phyloP scores from a whole-genome alignment of 371 early-diverging fungal species.

The Smittium mucronatum region DNA sequence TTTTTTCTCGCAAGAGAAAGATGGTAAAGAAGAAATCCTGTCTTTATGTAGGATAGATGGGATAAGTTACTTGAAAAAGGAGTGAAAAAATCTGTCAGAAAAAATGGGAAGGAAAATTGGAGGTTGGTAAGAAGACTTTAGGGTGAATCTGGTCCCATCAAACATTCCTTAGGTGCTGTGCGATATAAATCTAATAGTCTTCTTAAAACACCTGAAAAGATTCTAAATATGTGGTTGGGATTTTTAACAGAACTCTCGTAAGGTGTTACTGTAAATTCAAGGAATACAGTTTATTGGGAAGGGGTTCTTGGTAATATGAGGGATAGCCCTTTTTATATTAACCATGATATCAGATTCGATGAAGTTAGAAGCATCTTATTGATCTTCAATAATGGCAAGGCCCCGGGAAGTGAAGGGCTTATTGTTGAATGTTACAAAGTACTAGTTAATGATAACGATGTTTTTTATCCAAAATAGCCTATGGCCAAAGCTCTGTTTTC shows the following conservation, averaged over 20 bases:
- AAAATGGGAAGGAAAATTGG: not conserved
- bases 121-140: not conserved
- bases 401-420: not conserved
- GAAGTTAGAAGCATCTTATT: not conserved
- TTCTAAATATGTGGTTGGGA: not conserved
- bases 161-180: not conserved
- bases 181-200: not conserved
- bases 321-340: not conserved
- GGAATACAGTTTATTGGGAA: not conserved
- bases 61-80: not conserved
- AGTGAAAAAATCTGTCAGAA: not conserved
- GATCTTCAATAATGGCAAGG: not conserved
- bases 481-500: not conserved
- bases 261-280: not conserved
- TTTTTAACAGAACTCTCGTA: not conserved
- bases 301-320: not conserved
- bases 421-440: not conserved
- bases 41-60: not conserved
- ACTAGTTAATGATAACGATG: not conserved
- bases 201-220: not conserved
- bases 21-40: not conserved
- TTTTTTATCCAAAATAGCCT: not conserved
- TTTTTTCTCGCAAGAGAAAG: not conserved
- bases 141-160: not conserved
- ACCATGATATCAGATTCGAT: not conserved